Percentiles rank a stretch among this genome's conserved stretches.
Evolutionary conservation across 495 filamentous ascomycete species (phyloP).

Genomic region (Aspergillus leporis): DNA sequence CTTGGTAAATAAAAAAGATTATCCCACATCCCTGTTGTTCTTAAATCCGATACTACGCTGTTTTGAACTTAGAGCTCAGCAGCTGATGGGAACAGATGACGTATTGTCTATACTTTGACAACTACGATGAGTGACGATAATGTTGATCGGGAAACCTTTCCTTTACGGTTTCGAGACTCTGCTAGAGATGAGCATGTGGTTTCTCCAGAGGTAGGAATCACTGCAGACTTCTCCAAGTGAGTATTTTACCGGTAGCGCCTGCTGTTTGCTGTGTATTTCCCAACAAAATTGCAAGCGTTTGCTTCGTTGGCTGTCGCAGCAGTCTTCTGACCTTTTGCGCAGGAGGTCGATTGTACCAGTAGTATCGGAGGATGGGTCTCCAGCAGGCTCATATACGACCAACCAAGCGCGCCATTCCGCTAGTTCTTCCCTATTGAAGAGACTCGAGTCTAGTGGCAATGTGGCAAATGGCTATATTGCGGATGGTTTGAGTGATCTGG

Average conservation of each 20-base stretch:
- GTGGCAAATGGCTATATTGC: constrained; percentile 23
- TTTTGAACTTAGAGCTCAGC: not conserved
- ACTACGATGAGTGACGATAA: constrained; percentile 26
- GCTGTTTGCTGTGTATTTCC: not conserved
- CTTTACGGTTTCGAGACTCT: constrained; percentile 18
- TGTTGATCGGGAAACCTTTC: constrained; percentile 18
- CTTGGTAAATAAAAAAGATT: not conserved
- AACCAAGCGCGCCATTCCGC: constrained; percentile 26
- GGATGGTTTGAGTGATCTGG: constrained; percentile 27
- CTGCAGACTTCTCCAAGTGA: constrained; percentile 18
- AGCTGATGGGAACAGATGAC: constrained; percentile 22
- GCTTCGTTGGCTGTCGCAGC: not conserved
- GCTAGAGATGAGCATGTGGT: not conserved
- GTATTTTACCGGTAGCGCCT: constrained; percentile 6
- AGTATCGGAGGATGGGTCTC: constrained; percentile 22
- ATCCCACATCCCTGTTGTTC: not conserved
- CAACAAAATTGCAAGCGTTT: not conserved
- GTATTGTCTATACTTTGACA: constrained; percentile 20
- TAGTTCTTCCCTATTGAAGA: constrained; percentile 22
- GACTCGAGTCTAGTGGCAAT: constrained; percentile 21
- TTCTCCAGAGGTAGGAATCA: constrained; percentile 6
- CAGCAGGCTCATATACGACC: constrained; percentile 23
- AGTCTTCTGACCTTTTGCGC: constrained; percentile 8
- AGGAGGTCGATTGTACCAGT: constrained; percentile 22
- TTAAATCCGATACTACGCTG: not conserved